Percentiles rank a stretch among this genome's conserved stretches.
Evolutionary conservation across 2,329 filamentous ascomycete species (phyloP).

Genomic region (Grosmannia clavigera): DNA sequence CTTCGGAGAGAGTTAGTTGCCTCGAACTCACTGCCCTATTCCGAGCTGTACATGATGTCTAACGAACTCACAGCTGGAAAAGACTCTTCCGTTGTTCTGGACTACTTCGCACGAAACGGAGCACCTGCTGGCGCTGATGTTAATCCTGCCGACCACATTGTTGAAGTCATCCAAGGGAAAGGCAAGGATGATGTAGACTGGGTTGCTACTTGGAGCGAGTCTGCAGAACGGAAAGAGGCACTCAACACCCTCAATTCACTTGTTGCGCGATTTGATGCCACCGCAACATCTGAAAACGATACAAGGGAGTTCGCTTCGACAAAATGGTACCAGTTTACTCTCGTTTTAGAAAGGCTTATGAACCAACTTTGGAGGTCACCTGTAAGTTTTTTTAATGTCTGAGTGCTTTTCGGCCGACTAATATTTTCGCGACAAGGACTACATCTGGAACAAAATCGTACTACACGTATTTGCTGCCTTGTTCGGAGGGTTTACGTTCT

Average conservation of each 20-base stretch:
- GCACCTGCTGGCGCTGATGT: constrained; percentile 47
- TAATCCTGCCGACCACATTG: constrained; percentile 69
- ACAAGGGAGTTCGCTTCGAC: constrained; percentile 59
- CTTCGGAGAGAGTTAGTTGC: constrained; percentile 34
- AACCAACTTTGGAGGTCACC: constrained; percentile 8
- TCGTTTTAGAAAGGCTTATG: constrained; percentile 31
- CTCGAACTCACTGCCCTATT: neutral
- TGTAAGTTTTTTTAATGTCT: neutral
- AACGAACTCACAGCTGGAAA: constrained; percentile 20
- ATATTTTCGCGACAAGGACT: constrained; percentile 28
- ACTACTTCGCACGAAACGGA: constrained; percentile 56
- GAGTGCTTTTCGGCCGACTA: neutral
- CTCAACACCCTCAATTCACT: constrained; percentile 38
- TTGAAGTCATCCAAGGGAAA: constrained; percentile 33
- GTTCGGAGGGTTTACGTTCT: constrained; percentile 47
- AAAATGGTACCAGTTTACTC: constrained; percentile 45
- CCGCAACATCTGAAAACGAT: constrained; percentile 9
- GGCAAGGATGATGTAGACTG: constrained; percentile 22
- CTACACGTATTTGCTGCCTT: constrained; percentile 49
- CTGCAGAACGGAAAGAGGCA: constrained; percentile 40
- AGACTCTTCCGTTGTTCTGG: constrained; percentile 36
- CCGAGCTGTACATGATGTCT: neutral
- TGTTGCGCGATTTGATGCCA: neutral
- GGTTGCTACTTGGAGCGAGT: constrained; percentile 24
- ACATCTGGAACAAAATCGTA: constrained; percentile 55